Evolutionary conservation across 495 filamentous ascomycete genomes (phyloP).

Genomic region (Penicillium lividum): DNA sequence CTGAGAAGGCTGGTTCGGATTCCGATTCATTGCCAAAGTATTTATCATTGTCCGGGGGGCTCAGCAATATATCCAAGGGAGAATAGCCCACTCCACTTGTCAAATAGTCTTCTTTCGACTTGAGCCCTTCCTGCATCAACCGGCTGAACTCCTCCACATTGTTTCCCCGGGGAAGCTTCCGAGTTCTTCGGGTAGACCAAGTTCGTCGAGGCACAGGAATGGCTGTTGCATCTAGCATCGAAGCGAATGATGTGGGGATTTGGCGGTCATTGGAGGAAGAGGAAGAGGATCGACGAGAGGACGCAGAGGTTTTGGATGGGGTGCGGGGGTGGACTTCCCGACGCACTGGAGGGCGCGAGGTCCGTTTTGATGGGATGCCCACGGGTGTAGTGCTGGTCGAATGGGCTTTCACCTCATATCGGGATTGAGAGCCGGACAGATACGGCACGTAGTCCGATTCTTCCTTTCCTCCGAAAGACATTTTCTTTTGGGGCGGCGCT

Average conservation of each 20-base stretch:
- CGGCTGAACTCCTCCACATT: constrained; percentile 50
- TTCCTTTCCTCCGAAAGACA: constrained; percentile 21
- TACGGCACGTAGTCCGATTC: constrained; percentile 12
- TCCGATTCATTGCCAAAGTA: constrained; percentile 40
- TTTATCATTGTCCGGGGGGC: constrained; percentile 44
- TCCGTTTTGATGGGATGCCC: constrained; percentile 45
- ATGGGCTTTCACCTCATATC: constrained; percentile 9
- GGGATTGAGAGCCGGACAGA: constrained; percentile 18
- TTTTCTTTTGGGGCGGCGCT: constrained; percentile 25
- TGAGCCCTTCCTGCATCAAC: constrained; percentile 44
- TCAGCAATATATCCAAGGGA: constrained; percentile 46
- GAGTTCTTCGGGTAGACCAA: constrained; percentile 32
- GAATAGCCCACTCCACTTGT: constrained; percentile 35
- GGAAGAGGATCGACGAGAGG: constrained; percentile 36
- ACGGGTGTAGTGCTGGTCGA: constrained; percentile 39
- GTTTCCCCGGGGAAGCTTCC: constrained; percentile 42
- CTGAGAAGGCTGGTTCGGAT: constrained; percentile 42
- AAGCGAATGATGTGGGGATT: constrained; percentile 39
- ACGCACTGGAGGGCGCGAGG: constrained; percentile 25
- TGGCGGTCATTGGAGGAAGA: constrained; percentile 33
- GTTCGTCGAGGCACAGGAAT: constrained; percentile 44
- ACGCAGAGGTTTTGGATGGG: constrained; percentile 24
- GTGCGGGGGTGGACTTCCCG: constrained; percentile 24
- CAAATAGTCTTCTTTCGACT: constrained; percentile 32
- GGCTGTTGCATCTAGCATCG: constrained; percentile 46